These are phyloP conservation scores for Thelephora ganbajun DNA, from an alignment of 768 basidiomycete genomes.

Conservation along the genomic window DNA sequence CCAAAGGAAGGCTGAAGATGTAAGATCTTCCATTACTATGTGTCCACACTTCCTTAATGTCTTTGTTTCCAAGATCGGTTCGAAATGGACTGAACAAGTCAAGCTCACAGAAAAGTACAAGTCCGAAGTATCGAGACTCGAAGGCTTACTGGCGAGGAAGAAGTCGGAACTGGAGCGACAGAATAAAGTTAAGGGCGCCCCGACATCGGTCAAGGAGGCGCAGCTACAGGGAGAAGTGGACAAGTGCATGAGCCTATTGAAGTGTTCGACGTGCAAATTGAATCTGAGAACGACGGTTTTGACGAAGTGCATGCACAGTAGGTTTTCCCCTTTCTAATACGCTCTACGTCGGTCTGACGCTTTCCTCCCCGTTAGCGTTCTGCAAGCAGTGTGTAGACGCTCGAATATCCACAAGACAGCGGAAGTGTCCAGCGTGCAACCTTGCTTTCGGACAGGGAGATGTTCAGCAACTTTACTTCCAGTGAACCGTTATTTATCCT, in stretches of 20 bases:
- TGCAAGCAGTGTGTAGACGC: conserved; percentile 75
- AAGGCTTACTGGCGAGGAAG: conserved; percentile 33
- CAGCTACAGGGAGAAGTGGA: conserved; percentile 36
- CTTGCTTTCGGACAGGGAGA: conserved; percentile 72
- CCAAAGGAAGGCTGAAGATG: conserved; percentile 23
- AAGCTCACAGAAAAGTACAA: conserved; percentile 17
- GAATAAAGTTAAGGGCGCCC: conserved; percentile 24
- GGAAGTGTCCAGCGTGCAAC: conserved; percentile 88
- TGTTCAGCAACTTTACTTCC: conserved; percentile 55
- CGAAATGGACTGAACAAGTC: conserved; percentile 19
- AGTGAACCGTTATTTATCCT: conserved; percentile 17
- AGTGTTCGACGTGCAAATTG: conserved; percentile 78
- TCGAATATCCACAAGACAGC: conserved; percentile 79
- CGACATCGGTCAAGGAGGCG: conserved; percentile 14
- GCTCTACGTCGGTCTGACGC: background rate
- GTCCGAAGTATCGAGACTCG: conserved; percentile 25
- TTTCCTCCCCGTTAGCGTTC: conserved; percentile 41
- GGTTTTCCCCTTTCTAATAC: conserved; percentile 18
- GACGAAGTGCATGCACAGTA: conserved; percentile 87
- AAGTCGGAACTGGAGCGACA: conserved; percentile 42
- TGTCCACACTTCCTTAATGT: background rate
- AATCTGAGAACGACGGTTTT: conserved; percentile 70
- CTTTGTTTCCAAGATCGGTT: background rate
- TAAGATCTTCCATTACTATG: conserved; percentile 11
- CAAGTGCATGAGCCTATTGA: conserved; percentile 56